Evolutionary conservation across 345 rosid species (phyloP), one percentile per base, ranked within the genome.

Genomic region (Eucalyptus pauciflora): DNA sequence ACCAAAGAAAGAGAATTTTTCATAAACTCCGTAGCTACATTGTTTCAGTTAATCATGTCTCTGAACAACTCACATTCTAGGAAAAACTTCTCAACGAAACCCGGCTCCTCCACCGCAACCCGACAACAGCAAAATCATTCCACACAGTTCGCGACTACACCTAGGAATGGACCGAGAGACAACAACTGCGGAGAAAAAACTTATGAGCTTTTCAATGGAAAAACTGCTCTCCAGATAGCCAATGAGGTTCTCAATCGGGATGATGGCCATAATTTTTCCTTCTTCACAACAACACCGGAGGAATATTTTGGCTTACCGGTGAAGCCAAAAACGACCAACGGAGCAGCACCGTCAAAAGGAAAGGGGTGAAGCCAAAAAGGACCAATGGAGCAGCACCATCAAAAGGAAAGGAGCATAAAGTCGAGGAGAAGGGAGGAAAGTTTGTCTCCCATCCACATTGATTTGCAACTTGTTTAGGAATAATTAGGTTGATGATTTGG

Each of bases 151-250:
- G 3, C 18, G 20, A 10, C 33, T 2, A 0, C 4, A 8, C 10
- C 41, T 3, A n/a, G 14, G 71, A 13, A 14, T n/a, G 76, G 37
- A 64, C 18, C 76, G 1, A 64, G 76, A n/a, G 76, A 64, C 10
- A 1, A n/a, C 17, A 5, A 64, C 5, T 0, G 5, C 1, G 3
- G 20, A 4, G 20, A 50, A 20, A 14, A 64, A n/a, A 13, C 76
- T 64, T 64, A 64, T 1, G 16, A 64, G 76, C 76, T 64, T n/a
- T 64, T 64, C 5, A 33, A 33, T 1, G 16, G 8, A 64, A 64
- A 64, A 17, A 64, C 5, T 3, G 37, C 76, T 64, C 76, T 64
- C 18, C 20, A 64, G 4, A n/a, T 29, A n/a, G 16, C 31, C 37
- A n/a, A 2, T 1, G 76, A 64, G 76, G 76, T n/a, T 64, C 37